Evolutionary conservation across 768 basidiomycete species (phyloP).

Genomic region (Trametes maxima): DNA sequence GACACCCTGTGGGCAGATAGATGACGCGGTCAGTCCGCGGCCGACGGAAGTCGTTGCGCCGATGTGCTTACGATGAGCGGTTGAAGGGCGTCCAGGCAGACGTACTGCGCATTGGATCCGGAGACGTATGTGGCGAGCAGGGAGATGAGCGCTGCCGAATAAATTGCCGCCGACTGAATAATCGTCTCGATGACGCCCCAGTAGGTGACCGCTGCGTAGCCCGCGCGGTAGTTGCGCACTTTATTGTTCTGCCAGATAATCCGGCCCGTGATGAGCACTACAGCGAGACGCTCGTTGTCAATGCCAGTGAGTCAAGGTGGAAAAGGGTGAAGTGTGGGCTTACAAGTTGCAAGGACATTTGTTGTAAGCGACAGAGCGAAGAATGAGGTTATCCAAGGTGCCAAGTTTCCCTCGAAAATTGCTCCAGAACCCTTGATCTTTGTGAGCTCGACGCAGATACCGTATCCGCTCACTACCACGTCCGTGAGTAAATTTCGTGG

Average conservation of each 20-base stretch:
- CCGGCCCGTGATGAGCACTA: constrained; percentile 12
- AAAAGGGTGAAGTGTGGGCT: background rate
- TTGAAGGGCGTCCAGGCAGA: constrained; percentile 14
- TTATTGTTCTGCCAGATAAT: constrained; percentile 7
- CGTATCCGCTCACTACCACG: constrained; percentile 3
- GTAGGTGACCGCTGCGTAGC: background rate
- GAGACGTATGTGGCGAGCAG: constrained; percentile 12
- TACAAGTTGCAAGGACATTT: constrained; percentile 6
- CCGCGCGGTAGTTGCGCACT: constrained; percentile 1
- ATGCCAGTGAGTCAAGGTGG: background rate
- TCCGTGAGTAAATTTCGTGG: background rate
- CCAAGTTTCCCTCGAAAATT: constrained; percentile 2
- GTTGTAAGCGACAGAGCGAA: constrained; percentile 6
- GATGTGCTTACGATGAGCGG: constrained; percentile 19
- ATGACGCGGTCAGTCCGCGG: background rate
- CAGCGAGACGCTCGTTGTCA: background rate
- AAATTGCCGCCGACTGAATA: constrained; percentile 20
- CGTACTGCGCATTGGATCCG: constrained; percentile 15
- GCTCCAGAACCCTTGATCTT: background rate
- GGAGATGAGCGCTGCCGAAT: constrained; percentile 12
- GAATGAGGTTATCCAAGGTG: constrained; percentile 8
- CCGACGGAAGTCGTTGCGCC: background rate
- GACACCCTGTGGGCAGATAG: background rate
- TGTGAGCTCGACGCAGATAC: background rate
- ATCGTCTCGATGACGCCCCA: constrained; percentile 16